phyloP scores from a whole-genome alignment of 192 early-diverging fungal genomes.

The Pecoramyces ruminantium region DNA sequence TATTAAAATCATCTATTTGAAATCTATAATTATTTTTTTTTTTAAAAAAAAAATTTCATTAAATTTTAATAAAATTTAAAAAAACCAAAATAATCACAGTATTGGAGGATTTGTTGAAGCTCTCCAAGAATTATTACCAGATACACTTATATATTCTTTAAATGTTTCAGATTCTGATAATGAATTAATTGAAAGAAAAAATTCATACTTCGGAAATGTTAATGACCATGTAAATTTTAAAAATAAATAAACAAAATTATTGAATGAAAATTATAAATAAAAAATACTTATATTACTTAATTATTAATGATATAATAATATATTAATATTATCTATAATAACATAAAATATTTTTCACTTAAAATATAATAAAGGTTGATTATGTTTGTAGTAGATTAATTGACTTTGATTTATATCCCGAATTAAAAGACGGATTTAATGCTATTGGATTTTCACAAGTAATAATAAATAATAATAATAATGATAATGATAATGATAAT shows the following conservation, averaged over 20 bases:
- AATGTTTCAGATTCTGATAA: constrained; percentile 40
- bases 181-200: constrained; percentile 46
- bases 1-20: no score
- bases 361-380: constrained; percentile 53
- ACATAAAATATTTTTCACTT: no score
- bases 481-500: no score
- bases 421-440: constrained; percentile 65
- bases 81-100: constrained; percentile 10
- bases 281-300: no score
- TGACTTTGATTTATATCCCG: constrained; percentile 12
- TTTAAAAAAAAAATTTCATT: no score
- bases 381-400: constrained; percentile 53
- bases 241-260: not conserved
- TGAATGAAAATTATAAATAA: not conserved
- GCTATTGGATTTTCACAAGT: constrained; percentile 84
- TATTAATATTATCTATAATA: no score
- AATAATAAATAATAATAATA: no score
- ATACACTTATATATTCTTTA: constrained; percentile 61
- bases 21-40: no score
- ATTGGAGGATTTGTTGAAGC: constrained; percentile 26
- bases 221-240: constrained; percentile 40
- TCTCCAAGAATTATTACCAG: constrained; percentile 31
- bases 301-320: no score
- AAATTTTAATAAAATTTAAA: no score
- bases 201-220: constrained; percentile 76